These are phyloP conservation scores for Smittium culicis DNA, from an alignment of 371 early-diverging fungal genomes.

Conservation along the genomic window DNA sequence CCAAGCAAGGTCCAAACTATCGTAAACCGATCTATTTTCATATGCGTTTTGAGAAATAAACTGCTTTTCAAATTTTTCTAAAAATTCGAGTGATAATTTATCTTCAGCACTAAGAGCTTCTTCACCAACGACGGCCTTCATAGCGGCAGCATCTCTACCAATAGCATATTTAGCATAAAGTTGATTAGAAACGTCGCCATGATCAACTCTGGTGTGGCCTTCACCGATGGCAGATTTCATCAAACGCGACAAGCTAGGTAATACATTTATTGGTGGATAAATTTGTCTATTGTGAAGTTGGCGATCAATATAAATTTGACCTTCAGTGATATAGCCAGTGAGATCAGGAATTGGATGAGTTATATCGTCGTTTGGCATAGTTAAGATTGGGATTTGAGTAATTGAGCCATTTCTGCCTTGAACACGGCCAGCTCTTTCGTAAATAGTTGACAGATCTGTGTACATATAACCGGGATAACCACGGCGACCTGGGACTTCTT, in stretches of 20 bases:
- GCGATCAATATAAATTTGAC: constrained; percentile 99
- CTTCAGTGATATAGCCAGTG: constrained; percentile 99
- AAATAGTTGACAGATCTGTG: constrained; percentile 99
- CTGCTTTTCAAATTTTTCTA: constrained; percentile 97
- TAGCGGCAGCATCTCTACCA: constrained; percentile 98
- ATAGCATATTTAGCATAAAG: constrained; percentile 99
- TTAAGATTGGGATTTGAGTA: constrained; percentile 99
- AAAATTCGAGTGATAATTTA: constrained; percentile 95
- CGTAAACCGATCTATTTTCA: constrained; percentile 94
- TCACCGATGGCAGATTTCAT: constrained; percentile 99
- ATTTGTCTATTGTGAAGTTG: constrained; percentile 99
- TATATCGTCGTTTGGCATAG: constrained; percentile 99
- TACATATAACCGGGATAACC: constrained; percentile 99
- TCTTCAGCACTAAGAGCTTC: constrained; percentile 98
- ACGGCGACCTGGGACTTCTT: constrained; percentile 99
- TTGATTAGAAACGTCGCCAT: constrained; percentile 99
- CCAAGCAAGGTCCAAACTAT: constrained; percentile 98
- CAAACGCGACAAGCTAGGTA: constrained; percentile 97
- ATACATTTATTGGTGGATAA: constrained; percentile 99
- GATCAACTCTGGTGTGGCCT: constrained; percentile 98
- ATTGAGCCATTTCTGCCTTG: constrained; percentile 99
- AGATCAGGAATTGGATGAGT: constrained; percentile 99
- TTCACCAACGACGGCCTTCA: constrained; percentile 99
- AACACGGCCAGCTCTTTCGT: constrained; percentile 99
- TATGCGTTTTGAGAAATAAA: constrained; percentile 94